Evolutionary conservation across 768 basidiomycete species (phyloP).

Genomic region (Sarcomyxa edulis): DNA sequence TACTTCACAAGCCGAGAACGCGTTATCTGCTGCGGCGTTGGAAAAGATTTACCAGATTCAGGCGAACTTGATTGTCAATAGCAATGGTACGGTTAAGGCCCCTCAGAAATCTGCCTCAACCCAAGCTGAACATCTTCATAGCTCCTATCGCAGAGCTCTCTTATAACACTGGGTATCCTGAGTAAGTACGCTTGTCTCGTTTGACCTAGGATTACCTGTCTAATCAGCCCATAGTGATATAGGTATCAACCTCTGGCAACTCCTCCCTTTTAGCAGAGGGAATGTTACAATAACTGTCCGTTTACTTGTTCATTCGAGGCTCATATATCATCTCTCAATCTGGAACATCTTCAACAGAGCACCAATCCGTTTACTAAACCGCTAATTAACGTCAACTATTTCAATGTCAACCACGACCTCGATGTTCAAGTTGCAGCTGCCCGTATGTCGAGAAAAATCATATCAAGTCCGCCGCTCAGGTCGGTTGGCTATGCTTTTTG

Average conservation of each 20-base stretch:
- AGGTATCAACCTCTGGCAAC: slow-evolving; percentile 47
- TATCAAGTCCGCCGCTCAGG: slow-evolving; percentile 37
- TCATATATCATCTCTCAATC: too few relatives aligned
- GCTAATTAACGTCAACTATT: slow-evolving; percentile 44
- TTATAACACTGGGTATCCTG: slow-evolving; percentile 41
- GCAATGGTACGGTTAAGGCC: too few relatives aligned
- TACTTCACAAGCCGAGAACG: slow-evolving; percentile 32
- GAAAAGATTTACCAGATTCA: slow-evolving; percentile 40
- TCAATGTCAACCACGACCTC: slow-evolving; percentile 42
- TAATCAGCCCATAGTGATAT: slow-evolving; percentile 23
- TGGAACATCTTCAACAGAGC: slow-evolving; percentile 21
- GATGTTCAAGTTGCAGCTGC: slow-evolving; percentile 45
- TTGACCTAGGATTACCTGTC: not conserved
- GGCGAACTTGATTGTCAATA: slow-evolving; percentile 40
- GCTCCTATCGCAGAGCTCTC: slow-evolving; percentile 45
- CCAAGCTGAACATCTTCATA: too few relatives aligned
- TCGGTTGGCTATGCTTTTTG: slow-evolving; percentile 16
- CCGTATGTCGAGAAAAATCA: slow-evolving; percentile 35
- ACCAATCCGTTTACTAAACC: slow-evolving; percentile 44
- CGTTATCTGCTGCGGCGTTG: slow-evolving; percentile 33
- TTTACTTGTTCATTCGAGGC: too few relatives aligned
- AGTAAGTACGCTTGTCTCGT: slow-evolving; percentile 21
- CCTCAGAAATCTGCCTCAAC: too few relatives aligned
- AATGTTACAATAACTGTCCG: slow-evolving; percentile 40
- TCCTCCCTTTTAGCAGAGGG: slow-evolving; percentile 52